Conservation (phyloP, 2,329 filamentous ascomycete genomes). For the Xylariaceae sp. region DNA sequence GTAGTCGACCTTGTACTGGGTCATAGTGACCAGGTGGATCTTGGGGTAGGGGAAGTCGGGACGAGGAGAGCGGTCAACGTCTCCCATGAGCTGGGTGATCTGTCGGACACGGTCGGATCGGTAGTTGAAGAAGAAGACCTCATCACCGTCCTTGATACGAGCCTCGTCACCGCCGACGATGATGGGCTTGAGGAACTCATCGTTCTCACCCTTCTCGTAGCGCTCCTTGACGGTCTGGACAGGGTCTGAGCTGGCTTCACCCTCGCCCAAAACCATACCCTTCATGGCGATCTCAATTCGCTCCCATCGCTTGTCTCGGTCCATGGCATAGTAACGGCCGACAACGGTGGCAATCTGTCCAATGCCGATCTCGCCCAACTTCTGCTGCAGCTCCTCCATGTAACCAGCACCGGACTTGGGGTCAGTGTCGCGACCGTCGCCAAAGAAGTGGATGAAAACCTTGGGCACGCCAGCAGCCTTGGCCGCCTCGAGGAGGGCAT, state of each 20-base stretch:
- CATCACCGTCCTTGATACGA: constrained; percentile 86
- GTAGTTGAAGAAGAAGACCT: constrained; percentile 99
- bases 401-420: constrained; percentile 88
- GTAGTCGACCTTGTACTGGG: constrained; percentile 93
- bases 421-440: constrained; percentile 94
- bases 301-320: constrained; percentile 99
- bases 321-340: constrained; percentile 97
- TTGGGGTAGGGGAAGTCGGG: constrained; percentile 93
- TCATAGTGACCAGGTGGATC: constrained; percentile 93
- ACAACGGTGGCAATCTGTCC: constrained; percentile 91
- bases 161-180: constrained; percentile 82
- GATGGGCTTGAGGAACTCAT: constrained; percentile 98
- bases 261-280: constrained; percentile 78
- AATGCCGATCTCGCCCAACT: constrained; percentile 74
- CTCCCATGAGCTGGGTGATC: constrained; percentile 88
- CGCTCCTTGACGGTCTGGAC: constrained; percentile 81
- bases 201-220: constrained; percentile 82
- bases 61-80: constrained; percentile 82
- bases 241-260: constrained; percentile 78
- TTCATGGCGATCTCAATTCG: constrained; percentile 85
- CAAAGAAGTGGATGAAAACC: constrained; percentile 98
- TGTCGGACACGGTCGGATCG: constrained; percentile 95
- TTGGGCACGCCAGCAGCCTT: constrained; percentile 83
- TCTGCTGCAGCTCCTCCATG: constrained; percentile 78
- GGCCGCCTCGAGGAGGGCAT: constrained; percentile 80